A percentile compares a stretch with the other conserved stretches of the same genome.
Evolutionary conservation across 2,329 filamentous ascomycete species (phyloP).

Genomic region (Penicillium sp.): DNA sequence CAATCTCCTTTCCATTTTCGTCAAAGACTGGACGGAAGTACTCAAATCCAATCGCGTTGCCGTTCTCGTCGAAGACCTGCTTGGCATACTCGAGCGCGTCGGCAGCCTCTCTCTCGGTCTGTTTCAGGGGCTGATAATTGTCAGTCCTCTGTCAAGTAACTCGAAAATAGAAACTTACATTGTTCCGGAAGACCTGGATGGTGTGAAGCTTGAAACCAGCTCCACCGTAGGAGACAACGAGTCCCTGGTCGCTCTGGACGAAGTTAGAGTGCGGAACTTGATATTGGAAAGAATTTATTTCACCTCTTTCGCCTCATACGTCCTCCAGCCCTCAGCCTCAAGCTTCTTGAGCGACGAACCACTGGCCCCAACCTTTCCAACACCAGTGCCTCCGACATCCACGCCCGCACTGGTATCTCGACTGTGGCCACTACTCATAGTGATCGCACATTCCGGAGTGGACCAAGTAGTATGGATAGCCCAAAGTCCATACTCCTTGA

Average conservation of each 20-base stretch:
- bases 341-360: conserved; percentile 9
- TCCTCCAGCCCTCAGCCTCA: conserved; percentile 11
- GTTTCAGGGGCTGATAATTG: neutral
- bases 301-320: conserved; percentile 8
- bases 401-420: conserved; percentile 15
- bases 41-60: conserved; percentile 5
- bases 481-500: conserved; percentile 13
- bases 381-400: conserved; percentile 13
- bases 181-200: neutral
- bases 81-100: neutral
- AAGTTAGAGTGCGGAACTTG: neutral
- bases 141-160: neutral
- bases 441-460: conserved; percentile 13
- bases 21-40: conserved; percentile 4
- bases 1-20: conserved; percentile 2
- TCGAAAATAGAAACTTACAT: conserved; percentile 6
- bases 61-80: conserved; percentile 2
- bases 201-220: conserved; percentile 1
- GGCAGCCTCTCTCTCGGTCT: neutral
- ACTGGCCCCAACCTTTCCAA: conserved; percentile 13
- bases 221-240: conserved; percentile 8
- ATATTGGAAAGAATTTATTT: neutral
- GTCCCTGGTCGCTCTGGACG: neutral
- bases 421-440: conserved; percentile 9
- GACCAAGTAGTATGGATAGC: conserved; percentile 13